phyloP scores from a whole-genome alignment of 176 grass and related monocot genomes.

The Oryza brachyantha region DNA sequence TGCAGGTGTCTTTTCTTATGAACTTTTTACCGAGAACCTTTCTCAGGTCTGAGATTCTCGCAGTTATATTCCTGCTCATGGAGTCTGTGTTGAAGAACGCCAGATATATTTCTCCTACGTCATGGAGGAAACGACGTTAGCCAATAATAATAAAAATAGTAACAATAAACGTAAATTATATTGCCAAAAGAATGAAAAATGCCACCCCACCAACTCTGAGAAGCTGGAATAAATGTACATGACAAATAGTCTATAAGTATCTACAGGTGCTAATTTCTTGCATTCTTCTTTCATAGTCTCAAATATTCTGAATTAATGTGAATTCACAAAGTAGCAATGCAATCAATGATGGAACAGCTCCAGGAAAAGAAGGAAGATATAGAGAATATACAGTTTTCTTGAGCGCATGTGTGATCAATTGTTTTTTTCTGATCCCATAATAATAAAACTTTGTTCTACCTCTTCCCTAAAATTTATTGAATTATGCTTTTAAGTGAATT shows the following conservation, averaged over 20 bases:
- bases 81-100: constrained; percentile 65
- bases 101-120: constrained; percentile 76
- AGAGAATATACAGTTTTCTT: background rate
- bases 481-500: background rate
- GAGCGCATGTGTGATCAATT: too few relatives aligned
- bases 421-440: too few relatives aligned
- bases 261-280: background rate
- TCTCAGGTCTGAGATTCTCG: constrained; percentile 56
- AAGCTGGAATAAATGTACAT: background rate
- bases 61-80: constrained; percentile 29
- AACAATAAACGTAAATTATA: too few relatives aligned
- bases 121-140: background rate
- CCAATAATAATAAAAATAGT: background rate
- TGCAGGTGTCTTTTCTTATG: constrained; percentile 35
- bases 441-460: background rate
- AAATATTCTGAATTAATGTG: background rate
- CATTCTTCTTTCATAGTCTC: background rate
- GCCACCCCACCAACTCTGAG: background rate
- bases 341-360: background rate
- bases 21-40: constrained; percentile 38
- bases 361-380: background rate
- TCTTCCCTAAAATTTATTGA: background rate
- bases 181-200: background rate
- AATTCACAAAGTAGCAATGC: background rate
- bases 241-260: too few relatives aligned